Percentiles rank a stretch among this genome's conserved stretches.
These are phyloP conservation scores for Aspergillus luchuensis DNA, from an alignment of 2,329 filamentous ascomycete genomes.

Conservation along the genomic window DNA sequence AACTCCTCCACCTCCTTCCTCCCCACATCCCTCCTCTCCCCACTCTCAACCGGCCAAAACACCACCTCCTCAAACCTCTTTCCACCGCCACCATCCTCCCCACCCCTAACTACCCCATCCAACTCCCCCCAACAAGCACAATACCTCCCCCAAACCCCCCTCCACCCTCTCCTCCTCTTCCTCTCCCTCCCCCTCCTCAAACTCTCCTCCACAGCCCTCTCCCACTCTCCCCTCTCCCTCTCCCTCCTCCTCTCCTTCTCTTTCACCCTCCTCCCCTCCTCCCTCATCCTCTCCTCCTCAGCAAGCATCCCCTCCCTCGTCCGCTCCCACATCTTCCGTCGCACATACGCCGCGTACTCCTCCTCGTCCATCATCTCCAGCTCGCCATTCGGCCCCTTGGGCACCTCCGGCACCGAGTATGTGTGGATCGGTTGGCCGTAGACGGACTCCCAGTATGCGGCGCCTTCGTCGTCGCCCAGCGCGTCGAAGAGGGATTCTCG, in stretches of 20 bases:
- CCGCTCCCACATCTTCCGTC: conserved; percentile 92
- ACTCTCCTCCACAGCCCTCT: conserved; percentile 68
- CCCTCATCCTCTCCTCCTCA: conserved; percentile 66
- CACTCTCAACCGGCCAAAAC: conserved; percentile 73
- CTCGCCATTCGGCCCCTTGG: conserved; percentile 54
- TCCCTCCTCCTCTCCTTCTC: conserved; percentile 40
- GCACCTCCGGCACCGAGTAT: conserved; percentile 60
- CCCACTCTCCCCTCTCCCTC: conserved; percentile 45
- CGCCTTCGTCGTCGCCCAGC: conserved; percentile 94
- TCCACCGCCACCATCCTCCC: conserved; percentile 14
- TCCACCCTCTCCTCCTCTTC: conserved; percentile 48
- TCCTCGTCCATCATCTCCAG: conserved; percentile 90
- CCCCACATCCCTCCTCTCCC: conserved; percentile 58
- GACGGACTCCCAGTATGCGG: conserved; percentile 92
- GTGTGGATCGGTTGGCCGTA: conserved; percentile 93
- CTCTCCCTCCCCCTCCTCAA: conserved; percentile 68
- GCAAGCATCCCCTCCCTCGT: conserved; percentile 81
- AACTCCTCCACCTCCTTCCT: conserved; percentile 68
- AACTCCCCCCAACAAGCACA: conserved; percentile 62
- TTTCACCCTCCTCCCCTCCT: conserved; percentile 53
- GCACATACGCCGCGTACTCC: conserved; percentile 84
- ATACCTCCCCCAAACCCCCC: conserved; percentile 67
- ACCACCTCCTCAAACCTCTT: conserved; percentile 47
- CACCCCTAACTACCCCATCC: conserved; percentile 21
- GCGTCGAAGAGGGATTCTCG: conserved; percentile 95